Base-by-base conservation (phyloP, 1,139 yeast genomes). In the Nakaseomyces kungkrabaensis region DNA sequence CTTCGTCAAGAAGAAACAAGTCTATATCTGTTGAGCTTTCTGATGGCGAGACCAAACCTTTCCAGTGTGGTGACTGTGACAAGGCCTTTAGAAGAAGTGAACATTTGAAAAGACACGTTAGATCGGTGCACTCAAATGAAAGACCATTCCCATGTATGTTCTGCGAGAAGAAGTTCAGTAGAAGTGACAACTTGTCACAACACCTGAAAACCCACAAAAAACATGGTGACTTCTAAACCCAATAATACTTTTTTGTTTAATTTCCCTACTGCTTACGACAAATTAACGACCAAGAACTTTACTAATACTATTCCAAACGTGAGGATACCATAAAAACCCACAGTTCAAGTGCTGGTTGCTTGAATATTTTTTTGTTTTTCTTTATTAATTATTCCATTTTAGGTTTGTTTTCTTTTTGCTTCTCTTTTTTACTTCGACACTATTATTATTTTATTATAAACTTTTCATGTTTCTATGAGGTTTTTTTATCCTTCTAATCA, bases 141-240 rank as follows among this genome's bases (percentile, higher is more conserved):
- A 79, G 85, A 65, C 95, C 95, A 0, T 85, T 79, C 67, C 82
- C 77, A 52, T 85, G 95, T 64, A 68, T 71, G 45, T 74, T 76
- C 48, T 85, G 95, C 62, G 79, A 81, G 50, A 85, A 85, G 70
- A 80, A 79, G 62, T 85, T 85, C 62, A 81, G 89, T 54, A 72
- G 95, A 56, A 77, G 86, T 26, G 95, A 85, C 64, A 85, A 85
- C 61, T 72, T 85, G 57, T 79, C 85, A 42, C 94, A 85, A 69
- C 95, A 85, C 68, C 73, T 85, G 60, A 80, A 83, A 61, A 82
- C 88, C 5, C 95, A 86, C 49, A 66, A 61, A 52, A 63, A 61
- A 51, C 67, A 63, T 52, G 67, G 68, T 24, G 68, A 64, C 51
- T 59, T 61, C 41, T 62, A 51, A 47, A 7, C 6, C 11, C 13